Base-by-base conservation (phyloP, 2,329 filamentous ascomycete genomes). In the Cladophialophora yegresii region DNA sequence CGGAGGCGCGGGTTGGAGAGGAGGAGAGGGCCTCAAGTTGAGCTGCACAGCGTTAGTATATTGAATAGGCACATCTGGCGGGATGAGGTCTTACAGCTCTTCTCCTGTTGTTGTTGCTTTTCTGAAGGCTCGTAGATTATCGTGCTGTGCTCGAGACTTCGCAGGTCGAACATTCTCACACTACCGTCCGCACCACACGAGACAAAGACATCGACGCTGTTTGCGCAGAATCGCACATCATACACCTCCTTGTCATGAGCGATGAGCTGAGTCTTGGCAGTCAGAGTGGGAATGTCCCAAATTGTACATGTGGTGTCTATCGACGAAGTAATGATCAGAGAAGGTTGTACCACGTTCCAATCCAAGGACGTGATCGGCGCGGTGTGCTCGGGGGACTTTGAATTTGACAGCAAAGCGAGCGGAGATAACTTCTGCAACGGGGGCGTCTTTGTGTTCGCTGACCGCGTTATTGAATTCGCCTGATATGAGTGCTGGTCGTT, bases 241-340 rank as follows among this genome's bases (percentile, higher is more conserved):
- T 96, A 99, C 5, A 99, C 95, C 78, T 99, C 95, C 78, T 98
- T 98, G 79, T 99, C 95, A 76, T 99, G 95, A 22, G 95, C 95
- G 77, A 99, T 99, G 53, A 99, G 82, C 76, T 99, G 95, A 1
- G 95, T 99, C 80, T 99, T 99, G 58, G 95, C 95, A 0, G 95
- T 99, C 67, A 99, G 82, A 0, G 95, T 97, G 3, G 95, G 95
- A 62, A 99, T 99, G 76, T 99, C 95, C 95, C 95, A 99, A 70
- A 99, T 99, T 4, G 95, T 99, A 79, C 95, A 99, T 5, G 95
- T 99, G 1, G 95, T 99, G 75, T 99, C 95, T 73, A 99, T 99
- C 76, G 93, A 98, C 3, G 93, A 97, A 0, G 95, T 99, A 73
- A 99, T 99, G 74, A 99, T 99, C 60, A 99, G 82, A 76, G 93